Base-by-base conservation (phyloP, 441 rosid species). In the Arabidopsis hybrid region DNA sequence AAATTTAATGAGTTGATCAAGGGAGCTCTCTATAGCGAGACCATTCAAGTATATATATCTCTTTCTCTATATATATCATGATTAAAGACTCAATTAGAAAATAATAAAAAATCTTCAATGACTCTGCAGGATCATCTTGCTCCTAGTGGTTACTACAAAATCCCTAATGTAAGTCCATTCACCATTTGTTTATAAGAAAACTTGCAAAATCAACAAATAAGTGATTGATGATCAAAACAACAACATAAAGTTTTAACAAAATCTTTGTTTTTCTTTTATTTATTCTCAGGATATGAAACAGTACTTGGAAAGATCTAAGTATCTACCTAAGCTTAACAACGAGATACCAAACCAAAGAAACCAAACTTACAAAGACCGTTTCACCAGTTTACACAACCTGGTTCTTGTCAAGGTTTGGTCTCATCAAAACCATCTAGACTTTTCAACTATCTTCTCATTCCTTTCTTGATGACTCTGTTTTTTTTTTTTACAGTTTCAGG, bases 281-380 rank as follows among this genome's bases (percentile, higher is more conserved):
- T 29, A 29, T 29, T 52, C 60, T 51, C 80, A 91, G 97, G 89
- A 79, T 34, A 83, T 86, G 26, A 7, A 71, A 13, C 42, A 65
- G 34, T 95, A 92, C 73, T 60, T 92, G 74, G 61, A 78, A 17
- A 84, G 81, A 65, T 88, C 94, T 21, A 85, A 80, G 82, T 95
- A 87, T 76, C 92, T 95, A 74, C 97, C 97, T 0, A 87, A 78
- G 87, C 92, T 92, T 46, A 91, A 87, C 83, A 95, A 95, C 60
- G 98, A 89, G 84, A 84, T 79, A 59, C 89, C 92, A 42, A 65
- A 58, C 18, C 73, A 76, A 51, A 86, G 91, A 78, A 89, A 91
- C 80, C 72, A 88, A 69, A 88, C 85, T 18, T 88, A 85, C 78
- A 89, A 85, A 87, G 81, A 88, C 53, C 84, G 95, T 46, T 89